Conservation (phyloP, 306 rosid genomes). For the Corylus heterophylla region DNA sequence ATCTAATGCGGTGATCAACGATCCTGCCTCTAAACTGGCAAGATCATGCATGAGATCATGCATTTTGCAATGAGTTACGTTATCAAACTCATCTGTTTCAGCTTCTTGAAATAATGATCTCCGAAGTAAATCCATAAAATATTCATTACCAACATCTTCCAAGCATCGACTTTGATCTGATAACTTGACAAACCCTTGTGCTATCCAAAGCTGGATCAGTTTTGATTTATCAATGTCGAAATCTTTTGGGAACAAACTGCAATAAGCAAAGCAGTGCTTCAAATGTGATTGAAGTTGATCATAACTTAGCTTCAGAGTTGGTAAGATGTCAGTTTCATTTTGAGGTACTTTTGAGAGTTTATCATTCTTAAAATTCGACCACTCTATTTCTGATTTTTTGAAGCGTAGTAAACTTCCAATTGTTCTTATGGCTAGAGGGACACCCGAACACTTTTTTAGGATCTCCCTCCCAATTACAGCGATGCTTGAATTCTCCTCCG, state of each 20-base stretch:
- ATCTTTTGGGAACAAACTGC: constrained; percentile 16
- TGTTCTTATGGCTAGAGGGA: constrained; percentile 19
- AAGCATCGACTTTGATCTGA: too few species aligned
- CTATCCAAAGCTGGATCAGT: constrained; percentile 21
- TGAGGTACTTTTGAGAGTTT: constrained; percentile 3
- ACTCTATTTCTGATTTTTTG: neutral
- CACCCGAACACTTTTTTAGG: neutral
- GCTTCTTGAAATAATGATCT: too few species aligned
- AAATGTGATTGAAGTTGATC: neutral
- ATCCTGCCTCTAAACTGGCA: neutral
- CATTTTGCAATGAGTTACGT: neutral
- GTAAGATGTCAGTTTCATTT: neutral
- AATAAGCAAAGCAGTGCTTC: constrained; percentile 9
- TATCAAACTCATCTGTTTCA: too few species aligned
- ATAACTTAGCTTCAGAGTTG: neutral
- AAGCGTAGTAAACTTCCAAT: constrained; percentile 17
- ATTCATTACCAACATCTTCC: too few species aligned
- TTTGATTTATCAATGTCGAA: fast-evolving
- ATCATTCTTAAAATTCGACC: neutral
- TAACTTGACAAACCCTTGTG: constrained; percentile 13
- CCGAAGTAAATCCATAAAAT: too few species aligned
- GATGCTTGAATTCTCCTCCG: neutral
- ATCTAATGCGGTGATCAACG: neutral
- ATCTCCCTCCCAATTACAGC: neutral
- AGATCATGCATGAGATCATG: too few species aligned